phyloP scores from a whole-genome alignment of 345 rosid genomes.

The Salix udensis region DNA sequence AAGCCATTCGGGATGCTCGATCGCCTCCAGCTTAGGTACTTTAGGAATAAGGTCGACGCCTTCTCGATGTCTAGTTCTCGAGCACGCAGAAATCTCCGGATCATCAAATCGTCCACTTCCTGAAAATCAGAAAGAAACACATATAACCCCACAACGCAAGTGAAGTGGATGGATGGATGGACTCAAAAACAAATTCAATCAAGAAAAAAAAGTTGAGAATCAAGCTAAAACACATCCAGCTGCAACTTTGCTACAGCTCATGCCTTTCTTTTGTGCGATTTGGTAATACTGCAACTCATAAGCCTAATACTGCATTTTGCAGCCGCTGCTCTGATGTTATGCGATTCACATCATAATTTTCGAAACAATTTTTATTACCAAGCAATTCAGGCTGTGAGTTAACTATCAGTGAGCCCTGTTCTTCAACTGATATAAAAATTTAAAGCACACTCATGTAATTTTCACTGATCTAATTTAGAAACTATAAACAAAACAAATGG shows the following conservation, averaged over 20 bases:
- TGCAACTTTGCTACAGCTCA: neutral
- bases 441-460: neutral
- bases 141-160: neutral
- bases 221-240: neutral
- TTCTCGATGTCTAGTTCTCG: conserved; percentile 84
- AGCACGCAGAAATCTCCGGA: conserved; percentile 80
- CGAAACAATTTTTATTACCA: too few species aligned
- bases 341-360: too few species aligned
- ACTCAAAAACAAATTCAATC: neutral
- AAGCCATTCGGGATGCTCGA: conserved; percentile 52
- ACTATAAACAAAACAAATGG: neutral
- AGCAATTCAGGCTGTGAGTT: too few species aligned
- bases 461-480: neutral
- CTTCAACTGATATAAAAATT: neutral
- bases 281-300: neutral
- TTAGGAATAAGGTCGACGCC: conserved; percentile 63
- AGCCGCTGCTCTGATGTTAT: neutral
- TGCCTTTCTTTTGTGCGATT: neutral
- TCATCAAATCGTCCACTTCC: conserved; percentile 76
- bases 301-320: neutral
- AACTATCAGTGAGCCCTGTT: neutral
- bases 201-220: neutral
- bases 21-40: conserved; percentile 70
- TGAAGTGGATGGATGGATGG: neutral
- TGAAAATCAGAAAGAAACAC: conserved; percentile 19